A percentile compares a stretch with the other conserved stretches of the same genome.
Conservation (phyloP, 768 basidiomycete species). For the Russula olivacea region DNA sequence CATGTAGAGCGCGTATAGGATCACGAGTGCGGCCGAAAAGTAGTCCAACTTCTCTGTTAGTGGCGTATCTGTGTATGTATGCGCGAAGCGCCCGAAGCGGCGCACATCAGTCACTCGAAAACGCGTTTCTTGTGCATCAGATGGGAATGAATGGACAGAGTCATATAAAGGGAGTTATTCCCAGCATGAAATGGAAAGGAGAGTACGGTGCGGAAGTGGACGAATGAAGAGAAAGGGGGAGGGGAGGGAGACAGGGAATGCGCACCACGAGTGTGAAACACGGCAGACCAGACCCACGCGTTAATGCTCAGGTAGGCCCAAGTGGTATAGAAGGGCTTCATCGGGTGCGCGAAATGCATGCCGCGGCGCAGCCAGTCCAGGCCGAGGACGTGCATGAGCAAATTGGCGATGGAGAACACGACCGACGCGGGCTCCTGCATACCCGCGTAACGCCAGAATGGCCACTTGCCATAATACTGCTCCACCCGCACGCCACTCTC, state of each 20-base stretch:
- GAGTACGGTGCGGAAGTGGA: not conserved
- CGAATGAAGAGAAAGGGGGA: not conserved
- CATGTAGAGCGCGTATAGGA: constrained; percentile 75
- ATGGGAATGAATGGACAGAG: not conserved
- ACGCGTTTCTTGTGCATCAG: constrained; percentile 13
- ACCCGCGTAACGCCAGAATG: constrained; percentile 82
- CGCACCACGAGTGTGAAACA: constrained; percentile 91
- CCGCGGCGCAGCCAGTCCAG: constrained; percentile 40
- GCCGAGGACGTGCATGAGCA: constrained; percentile 68
- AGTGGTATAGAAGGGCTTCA: constrained; percentile 57
- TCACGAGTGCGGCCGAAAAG: constrained; percentile 85
- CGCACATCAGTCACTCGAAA: constrained; percentile 17
- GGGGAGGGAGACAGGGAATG: not conserved
- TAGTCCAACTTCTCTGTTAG: constrained; percentile 90
- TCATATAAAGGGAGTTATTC: not conserved
- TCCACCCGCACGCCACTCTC: constrained; percentile 41
- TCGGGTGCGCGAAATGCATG: constrained; percentile 55
- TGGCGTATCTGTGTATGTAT: constrained; percentile 60
- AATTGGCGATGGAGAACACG: constrained; percentile 80
- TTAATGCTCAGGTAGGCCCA: constrained; percentile 75
- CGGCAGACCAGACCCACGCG: constrained; percentile 86
- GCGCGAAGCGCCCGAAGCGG: constrained; percentile 1
- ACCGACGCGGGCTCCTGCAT: constrained; percentile 95
- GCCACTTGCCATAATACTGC: constrained; percentile 97
- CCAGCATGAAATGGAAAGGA: not conserved